A percentile compares a stretch with the other conserved stretches of the same genome.
Conservation (phyloP, 208 protist genomes). For the Crithidia acanthocephali region DNA sequence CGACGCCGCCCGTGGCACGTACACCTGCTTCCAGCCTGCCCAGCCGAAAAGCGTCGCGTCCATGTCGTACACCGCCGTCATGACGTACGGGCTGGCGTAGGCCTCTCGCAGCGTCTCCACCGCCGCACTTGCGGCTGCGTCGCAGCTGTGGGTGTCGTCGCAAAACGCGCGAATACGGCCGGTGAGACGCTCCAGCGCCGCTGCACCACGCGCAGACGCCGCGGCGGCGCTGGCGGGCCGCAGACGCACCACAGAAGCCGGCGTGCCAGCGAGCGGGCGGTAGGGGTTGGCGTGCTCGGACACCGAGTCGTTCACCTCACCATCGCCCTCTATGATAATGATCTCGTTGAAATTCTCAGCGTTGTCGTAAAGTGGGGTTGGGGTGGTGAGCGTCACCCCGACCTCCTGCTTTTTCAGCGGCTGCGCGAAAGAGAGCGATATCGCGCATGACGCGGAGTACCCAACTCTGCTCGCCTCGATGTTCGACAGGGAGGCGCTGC, state of each 20-base stretch:
- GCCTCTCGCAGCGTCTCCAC: slow-evolving; percentile 1
- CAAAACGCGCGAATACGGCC: neutral
- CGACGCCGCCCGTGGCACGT: slow-evolving; percentile 6
- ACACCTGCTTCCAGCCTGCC: neutral
- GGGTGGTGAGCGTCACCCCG: too few relatives aligned
- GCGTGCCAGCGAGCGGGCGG: neutral
- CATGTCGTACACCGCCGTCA: slow-evolving; percentile 34
- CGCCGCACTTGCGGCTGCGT: neutral
- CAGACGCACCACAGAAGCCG: slow-evolving; percentile 16
- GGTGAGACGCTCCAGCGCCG: neutral
- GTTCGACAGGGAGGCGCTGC: slow-evolving; percentile 30
- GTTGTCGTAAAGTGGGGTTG: too few relatives aligned
- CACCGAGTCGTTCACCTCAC: neutral
- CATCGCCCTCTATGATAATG: neutral
- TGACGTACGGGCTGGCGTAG: slow-evolving; percentile 19
- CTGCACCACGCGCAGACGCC: neutral
- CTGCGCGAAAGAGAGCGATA: too few relatives aligned
- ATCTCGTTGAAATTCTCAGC: neutral
- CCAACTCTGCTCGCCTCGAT: slow-evolving; percentile 4
- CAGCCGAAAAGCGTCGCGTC: slow-evolving; percentile 30
- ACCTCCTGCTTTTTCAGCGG: too few relatives aligned
- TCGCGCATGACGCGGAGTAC: slow-evolving; percentile 22
- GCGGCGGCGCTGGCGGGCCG: neutral
- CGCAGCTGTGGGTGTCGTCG: neutral
- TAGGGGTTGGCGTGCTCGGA: neutral